phyloP scores from a whole-genome alignment of 1,284 basidiomycete species.

The Ceratobasidium sp. region DNA sequence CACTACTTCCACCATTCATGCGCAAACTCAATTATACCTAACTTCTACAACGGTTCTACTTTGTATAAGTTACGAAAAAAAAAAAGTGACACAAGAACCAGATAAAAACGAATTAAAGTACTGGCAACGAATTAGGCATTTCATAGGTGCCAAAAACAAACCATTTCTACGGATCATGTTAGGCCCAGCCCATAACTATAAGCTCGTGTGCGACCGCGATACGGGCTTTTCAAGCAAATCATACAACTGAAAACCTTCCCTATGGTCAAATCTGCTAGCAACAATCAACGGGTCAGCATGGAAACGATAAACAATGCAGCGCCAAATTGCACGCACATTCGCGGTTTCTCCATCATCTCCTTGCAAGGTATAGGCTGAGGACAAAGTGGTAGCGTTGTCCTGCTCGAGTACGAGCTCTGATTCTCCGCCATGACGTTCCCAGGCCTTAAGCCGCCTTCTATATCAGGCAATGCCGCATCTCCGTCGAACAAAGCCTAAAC shows the following conservation, averaged over 20 bases:
- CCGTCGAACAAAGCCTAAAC: conserved; percentile 36
- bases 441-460: conserved; percentile 3
- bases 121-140: too few relatives aligned
- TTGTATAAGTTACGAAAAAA: background rate
- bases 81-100: background rate
- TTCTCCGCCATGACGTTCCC: conserved; percentile 25
- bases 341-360: conserved; percentile 8
- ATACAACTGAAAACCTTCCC: conserved; percentile 43
- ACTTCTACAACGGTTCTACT: too few relatives aligned
- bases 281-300: background rate
- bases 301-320: background rate
- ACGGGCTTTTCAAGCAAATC: conserved; percentile 25
- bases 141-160: background rate
- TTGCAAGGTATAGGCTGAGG: background rate
- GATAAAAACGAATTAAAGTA: too few relatives aligned
- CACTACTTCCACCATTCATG: background rate
- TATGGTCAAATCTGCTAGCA: conserved; percentile 20
- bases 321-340: conserved; percentile 10
- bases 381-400: background rate
- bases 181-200: background rate
- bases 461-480: conserved; percentile 34
- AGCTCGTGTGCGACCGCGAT: conserved; percentile 21
- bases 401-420: conserved; percentile 26
- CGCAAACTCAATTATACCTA: background rate
- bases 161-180: background rate